These are phyloP conservation scores for Apophysomyces ossiformis DNA, from an alignment of 371 early-diverging fungal species.

Conservation along the genomic window DNA sequence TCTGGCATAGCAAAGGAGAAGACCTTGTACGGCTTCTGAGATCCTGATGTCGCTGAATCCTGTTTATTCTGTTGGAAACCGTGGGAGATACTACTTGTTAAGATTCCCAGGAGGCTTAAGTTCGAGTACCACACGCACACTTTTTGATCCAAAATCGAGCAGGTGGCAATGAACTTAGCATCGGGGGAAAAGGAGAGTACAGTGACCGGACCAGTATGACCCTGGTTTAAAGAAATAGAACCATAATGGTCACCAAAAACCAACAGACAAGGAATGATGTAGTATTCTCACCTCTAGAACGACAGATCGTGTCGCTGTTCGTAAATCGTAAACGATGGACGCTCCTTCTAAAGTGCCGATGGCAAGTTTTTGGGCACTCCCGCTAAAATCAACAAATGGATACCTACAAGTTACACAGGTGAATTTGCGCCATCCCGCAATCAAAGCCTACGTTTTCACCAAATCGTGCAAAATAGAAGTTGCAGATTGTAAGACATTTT, in stretches of 20 bases:
- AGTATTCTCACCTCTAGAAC: slow-evolving; percentile 61
- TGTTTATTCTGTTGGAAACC: slow-evolving; percentile 27
- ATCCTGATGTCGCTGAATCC: slow-evolving; percentile 27
- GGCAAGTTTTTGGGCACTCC: slow-evolving; percentile 74
- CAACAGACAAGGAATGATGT: neutral
- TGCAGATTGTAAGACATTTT: slow-evolving; percentile 67
- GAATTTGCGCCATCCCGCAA: neutral
- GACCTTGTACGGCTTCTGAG: slow-evolving; percentile 58
- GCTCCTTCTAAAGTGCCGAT: slow-evolving; percentile 85
- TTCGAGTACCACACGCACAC: slow-evolving; percentile 82
- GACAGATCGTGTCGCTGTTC: slow-evolving; percentile 83
- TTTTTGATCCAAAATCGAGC: slow-evolving; percentile 70
- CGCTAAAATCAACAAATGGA: slow-evolving; percentile 80
- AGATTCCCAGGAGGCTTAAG: slow-evolving; percentile 73
- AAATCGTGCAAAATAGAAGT: slow-evolving; percentile 80
- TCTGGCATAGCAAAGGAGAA: slow-evolving; percentile 71
- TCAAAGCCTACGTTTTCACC: slow-evolving; percentile 61
- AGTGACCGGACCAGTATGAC: slow-evolving; percentile 67
- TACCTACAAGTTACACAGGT: slow-evolving; percentile 35
- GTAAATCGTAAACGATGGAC: slow-evolving; percentile 78
- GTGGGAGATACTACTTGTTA: slow-evolving; percentile 58
- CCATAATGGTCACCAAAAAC: too few relatives aligned
- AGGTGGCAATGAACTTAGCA: slow-evolving; percentile 79
- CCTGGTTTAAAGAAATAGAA: slow-evolving; percentile 43
- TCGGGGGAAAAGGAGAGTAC: slow-evolving; percentile 82